These are phyloP conservation scores for Hamigera avellanea DNA, from an alignment of 495 filamentous ascomycete species.

Conservation along the genomic window DNA sequence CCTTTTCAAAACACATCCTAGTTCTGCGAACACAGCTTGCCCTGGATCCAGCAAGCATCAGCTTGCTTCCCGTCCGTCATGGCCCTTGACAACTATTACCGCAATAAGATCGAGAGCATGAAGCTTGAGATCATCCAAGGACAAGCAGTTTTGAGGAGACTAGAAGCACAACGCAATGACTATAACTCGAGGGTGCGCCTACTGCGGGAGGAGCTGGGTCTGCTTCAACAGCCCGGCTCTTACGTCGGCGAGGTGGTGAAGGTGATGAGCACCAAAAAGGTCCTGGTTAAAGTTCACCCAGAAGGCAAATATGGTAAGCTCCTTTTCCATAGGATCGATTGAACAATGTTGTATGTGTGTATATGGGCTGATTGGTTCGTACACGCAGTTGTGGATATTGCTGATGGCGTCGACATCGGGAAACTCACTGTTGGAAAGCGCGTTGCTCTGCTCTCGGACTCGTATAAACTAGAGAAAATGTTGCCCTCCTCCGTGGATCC, in stretches of 20 bases:
- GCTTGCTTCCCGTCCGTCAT: constrained; percentile 44
- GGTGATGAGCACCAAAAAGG: constrained; percentile 99
- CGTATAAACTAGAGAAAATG: constrained; percentile 97
- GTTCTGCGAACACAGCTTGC: too few relatives aligned
- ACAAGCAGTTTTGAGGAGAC: constrained; percentile 82
- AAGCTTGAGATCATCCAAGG: constrained; percentile 99
- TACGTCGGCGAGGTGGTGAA: constrained; percentile 99
- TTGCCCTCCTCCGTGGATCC: constrained; percentile 95
- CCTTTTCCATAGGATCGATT: not conserved
- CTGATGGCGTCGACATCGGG: constrained; percentile 83
- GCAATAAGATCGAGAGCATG: constrained; percentile 99
- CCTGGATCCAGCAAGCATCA: constrained; percentile 1
- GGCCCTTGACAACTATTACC: constrained; percentile 98
- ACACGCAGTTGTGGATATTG: constrained; percentile 79
- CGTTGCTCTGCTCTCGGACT: constrained; percentile 89
- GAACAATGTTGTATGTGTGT: not conserved
- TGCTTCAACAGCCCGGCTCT: constrained; percentile 93
- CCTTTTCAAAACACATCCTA: too few relatives aligned
- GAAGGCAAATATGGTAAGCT: constrained; percentile 97
- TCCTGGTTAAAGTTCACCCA: constrained; percentile 96
- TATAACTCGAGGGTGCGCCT: constrained; percentile 97
- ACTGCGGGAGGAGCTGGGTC: constrained; percentile 87
- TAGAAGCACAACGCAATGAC: constrained; percentile 98
- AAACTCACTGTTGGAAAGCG: constrained; percentile 98
- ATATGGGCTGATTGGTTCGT: constrained; percentile 6